phyloP scores from a whole-genome alignment of 176 grass and related monocot species.

The Avena insularis region DNA sequence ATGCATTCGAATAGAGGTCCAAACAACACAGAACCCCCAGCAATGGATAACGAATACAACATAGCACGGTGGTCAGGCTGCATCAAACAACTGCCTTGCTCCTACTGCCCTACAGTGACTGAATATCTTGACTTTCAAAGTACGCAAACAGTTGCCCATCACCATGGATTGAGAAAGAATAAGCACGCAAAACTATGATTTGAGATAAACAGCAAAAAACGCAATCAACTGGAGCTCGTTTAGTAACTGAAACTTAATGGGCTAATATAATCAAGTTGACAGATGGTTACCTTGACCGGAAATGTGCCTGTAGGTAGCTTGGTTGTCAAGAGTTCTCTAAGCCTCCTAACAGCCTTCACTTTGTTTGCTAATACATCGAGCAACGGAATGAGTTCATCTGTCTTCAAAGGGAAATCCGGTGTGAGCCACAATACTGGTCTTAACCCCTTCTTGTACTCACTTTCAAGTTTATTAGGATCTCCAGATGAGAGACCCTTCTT shows the following conservation, averaged over 20 bases:
- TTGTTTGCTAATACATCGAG: slow-evolving; percentile 98
- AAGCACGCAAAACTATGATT: slow-evolving; percentile 27
- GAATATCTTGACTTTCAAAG: not conserved
- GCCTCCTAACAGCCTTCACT: slow-evolving; percentile 95
- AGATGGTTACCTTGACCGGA: slow-evolving; percentile 83
- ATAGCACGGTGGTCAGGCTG: not conserved
- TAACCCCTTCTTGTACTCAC: slow-evolving; percentile 94
- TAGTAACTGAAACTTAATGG: not conserved
- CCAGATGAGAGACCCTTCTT: slow-evolving; percentile 62
- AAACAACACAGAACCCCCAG: not conserved
- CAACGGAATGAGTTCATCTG: slow-evolving; percentile 88
- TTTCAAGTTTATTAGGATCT: slow-evolving; percentile 73
- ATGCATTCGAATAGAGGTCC: not conserved
- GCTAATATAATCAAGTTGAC: not conserved
- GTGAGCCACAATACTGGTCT: slow-evolving; percentile 91
- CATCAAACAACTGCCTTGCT: not conserved
- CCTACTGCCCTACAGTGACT: not conserved
- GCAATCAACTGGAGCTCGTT: not conserved
- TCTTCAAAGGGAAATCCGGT: slow-evolving; percentile 91
- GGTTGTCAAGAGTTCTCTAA: slow-evolving; percentile 93
- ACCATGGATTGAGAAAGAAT: not conserved
- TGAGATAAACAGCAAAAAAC: not conserved
- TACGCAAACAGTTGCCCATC: not conserved
- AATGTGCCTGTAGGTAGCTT: slow-evolving; percentile 90
- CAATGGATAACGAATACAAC: not conserved